These are phyloP conservation scores for Plantago coronopus DNA, from an alignment of 305 asterid genomes.

Conservation along the genomic window DNA sequence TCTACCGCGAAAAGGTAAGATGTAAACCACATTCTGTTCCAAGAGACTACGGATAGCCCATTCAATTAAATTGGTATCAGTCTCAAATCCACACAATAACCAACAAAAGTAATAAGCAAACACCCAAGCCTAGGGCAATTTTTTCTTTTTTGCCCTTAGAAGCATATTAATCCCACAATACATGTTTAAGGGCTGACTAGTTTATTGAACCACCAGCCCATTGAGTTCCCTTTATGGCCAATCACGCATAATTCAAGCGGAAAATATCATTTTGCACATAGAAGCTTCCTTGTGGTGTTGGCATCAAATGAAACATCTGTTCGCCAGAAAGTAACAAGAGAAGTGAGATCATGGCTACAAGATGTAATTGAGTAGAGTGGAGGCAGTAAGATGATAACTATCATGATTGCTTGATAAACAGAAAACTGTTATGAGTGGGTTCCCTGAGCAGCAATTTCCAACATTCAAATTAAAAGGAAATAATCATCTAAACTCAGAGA, in stretches of 20 bases:
- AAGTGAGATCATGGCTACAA: constrained; percentile 7
- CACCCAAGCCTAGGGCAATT: constrained; percentile 25
- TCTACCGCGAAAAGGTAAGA: neutral
- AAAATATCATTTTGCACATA: constrained; percentile 49
- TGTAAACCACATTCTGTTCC: constrained; percentile 14
- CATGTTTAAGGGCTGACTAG: constrained; percentile 18
- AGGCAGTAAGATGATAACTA: neutral
- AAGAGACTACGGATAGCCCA: constrained; percentile 18
- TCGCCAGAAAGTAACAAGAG: constrained; percentile 4
- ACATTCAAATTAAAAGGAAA: too few relatives aligned
- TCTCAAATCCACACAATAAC: constrained; percentile 28
- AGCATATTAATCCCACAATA: constrained; percentile 21
- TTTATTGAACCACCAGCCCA: constrained; percentile 17
- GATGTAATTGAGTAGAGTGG: neutral
- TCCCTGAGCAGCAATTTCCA: too few relatives aligned
- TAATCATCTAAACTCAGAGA: neutral
- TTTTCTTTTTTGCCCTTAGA: constrained; percentile 18
- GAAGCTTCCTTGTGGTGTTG: constrained; percentile 54
- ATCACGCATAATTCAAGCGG: constrained; percentile 52
- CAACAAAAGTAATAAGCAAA: constrained; percentile 29
- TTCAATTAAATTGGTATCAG: constrained; percentile 21
- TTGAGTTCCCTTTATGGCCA: neutral
- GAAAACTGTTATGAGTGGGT: too few relatives aligned
- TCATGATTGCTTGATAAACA: neutral
- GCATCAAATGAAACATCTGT: constrained; percentile 57